phyloP scores from a whole-genome alignment of 1,284 basidiomycete species.

The Fomitopsis betulina region DNA sequence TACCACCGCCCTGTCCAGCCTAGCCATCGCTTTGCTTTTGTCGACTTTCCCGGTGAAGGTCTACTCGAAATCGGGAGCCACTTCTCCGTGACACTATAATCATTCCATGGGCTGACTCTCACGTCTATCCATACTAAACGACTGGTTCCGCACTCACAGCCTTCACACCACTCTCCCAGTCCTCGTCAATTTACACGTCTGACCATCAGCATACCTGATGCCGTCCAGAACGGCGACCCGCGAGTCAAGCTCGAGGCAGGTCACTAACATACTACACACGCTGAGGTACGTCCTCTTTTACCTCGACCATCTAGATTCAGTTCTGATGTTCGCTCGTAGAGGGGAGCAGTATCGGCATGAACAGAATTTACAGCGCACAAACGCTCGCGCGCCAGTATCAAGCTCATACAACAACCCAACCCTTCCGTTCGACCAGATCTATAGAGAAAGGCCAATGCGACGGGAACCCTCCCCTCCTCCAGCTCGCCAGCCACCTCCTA shows the following conservation, averaged over 20 bases:
- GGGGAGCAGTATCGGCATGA: conserved; percentile 65
- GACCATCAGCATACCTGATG: neutral
- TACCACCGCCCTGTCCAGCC: no score
- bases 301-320: neutral
- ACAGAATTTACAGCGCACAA: conserved; percentile 47
- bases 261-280: conserved; percentile 46
- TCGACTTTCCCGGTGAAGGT: neutral
- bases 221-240: neutral
- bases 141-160: neutral
- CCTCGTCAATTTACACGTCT: neutral
- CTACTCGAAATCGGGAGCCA: neutral
- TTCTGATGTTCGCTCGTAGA: conserved; percentile 26
- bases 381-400: conserved; percentile 27
- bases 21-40: no score
- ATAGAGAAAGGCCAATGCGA: conserved; percentile 8
- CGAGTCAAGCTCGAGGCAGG: conserved; percentile 18
- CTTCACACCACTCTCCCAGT: neutral
- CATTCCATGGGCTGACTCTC: neutral
- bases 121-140: neutral
- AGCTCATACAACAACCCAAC: conserved; percentile 19
- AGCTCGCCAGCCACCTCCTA: conserved; percentile 13
- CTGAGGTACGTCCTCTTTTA: conserved; percentile 33
- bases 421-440: conserved; percentile 30
- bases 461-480: conserved; percentile 8
- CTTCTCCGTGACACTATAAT: neutral